Percentiles rank a stretch among this genome's conserved stretches.
Evolutionary conservation across 495 filamentous ascomycete species (phyloP).

Genomic region (Talaromyces stipitatus): DNA sequence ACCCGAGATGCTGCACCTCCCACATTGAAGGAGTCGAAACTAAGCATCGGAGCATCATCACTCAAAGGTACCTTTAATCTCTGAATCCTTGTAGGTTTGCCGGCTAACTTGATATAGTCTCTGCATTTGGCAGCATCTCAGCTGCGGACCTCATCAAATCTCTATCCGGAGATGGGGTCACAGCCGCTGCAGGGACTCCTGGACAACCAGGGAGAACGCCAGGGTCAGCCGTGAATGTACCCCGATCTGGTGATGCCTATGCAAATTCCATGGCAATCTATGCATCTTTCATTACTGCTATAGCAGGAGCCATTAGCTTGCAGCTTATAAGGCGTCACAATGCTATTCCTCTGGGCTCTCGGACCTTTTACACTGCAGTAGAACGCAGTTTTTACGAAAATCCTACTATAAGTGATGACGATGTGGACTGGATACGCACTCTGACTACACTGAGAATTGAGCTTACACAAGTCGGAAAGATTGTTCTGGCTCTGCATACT

Average conservation of each 20-base stretch:
- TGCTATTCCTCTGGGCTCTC: conserved; percentile 37
- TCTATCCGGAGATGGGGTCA: conserved; percentile 24
- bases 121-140: conserved; percentile 31
- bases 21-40: conserved; percentile 23
- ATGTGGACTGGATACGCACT: conserved; percentile 20
- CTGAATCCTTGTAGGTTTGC: conserved; percentile 6
- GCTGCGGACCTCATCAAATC: conserved; percentile 31
- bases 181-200: background rate
- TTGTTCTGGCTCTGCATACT: conserved; percentile 33
- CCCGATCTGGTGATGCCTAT: conserved; percentile 27
- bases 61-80: conserved; percentile 27
- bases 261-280: conserved; percentile 34
- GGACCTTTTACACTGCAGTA: conserved; percentile 35
- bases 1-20: conserved; percentile 18
- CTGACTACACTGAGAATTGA: conserved; percentile 35
- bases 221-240: conserved; percentile 10
- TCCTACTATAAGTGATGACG: conserved; percentile 21
- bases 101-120: conserved; percentile 19
- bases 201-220: background rate
- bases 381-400: conserved; percentile 25
- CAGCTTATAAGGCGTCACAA: conserved; percentile 29
- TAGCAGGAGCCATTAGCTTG: conserved; percentile 33
- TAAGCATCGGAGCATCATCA: conserved; percentile 25
- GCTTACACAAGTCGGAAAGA: conserved; percentile 27
- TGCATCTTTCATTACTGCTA: conserved; percentile 35